Conservation (phyloP, 305 asterid genomes). For the Fraxinus xanthoxyloides region DNA sequence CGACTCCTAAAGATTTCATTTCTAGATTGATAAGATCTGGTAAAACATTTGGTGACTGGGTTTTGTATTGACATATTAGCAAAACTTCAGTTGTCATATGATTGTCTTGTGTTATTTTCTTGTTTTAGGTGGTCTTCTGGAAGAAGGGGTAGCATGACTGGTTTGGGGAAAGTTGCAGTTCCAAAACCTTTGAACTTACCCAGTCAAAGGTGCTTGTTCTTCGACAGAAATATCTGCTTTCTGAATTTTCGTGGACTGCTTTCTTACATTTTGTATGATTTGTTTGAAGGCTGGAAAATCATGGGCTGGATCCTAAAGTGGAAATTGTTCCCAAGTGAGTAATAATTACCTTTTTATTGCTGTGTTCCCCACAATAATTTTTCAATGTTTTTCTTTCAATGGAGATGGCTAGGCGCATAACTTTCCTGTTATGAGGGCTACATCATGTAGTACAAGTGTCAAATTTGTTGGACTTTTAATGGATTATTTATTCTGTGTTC, state of each 20-base stretch:
- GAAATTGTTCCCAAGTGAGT: slow-evolving; percentile 99
- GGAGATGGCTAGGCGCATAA: not conserved
- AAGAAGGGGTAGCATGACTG: slow-evolving; percentile 94
- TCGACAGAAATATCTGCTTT: slow-evolving; percentile 13
- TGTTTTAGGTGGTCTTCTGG: slow-evolving; percentile 73
- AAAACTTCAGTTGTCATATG: slow-evolving; percentile 7
- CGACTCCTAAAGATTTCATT: not conserved
- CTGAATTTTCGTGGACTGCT: slow-evolving; percentile 21
- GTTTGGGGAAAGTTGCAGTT: slow-evolving; percentile 90
- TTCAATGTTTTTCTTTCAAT: not conserved
- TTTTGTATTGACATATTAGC: not conserved
- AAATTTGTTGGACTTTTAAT: not conserved
- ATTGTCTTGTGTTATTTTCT: slow-evolving; percentile 14
- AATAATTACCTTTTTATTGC: slow-evolving; percentile 14
- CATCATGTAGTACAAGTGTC: not conserved
- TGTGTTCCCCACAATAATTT: slow-evolving; percentile 1
- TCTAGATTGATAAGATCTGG: slow-evolving; percentile 9
- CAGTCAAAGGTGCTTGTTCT: slow-evolving; percentile 70
- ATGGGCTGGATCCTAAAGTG: slow-evolving; percentile 90
- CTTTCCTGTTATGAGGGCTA: not conserved
- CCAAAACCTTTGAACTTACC: slow-evolving; percentile 98
- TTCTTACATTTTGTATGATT: slow-evolving; percentile 30
- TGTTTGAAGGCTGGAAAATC: slow-evolving; percentile 87
- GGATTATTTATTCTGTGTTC: not conserved
- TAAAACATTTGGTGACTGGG: slow-evolving; percentile 1